A percentile compares a stretch with the other conserved stretches of the same genome.
Evolutionary conservation across 805 yeast species (phyloP).

Genomic region (Starmera dryadoides): DNA sequence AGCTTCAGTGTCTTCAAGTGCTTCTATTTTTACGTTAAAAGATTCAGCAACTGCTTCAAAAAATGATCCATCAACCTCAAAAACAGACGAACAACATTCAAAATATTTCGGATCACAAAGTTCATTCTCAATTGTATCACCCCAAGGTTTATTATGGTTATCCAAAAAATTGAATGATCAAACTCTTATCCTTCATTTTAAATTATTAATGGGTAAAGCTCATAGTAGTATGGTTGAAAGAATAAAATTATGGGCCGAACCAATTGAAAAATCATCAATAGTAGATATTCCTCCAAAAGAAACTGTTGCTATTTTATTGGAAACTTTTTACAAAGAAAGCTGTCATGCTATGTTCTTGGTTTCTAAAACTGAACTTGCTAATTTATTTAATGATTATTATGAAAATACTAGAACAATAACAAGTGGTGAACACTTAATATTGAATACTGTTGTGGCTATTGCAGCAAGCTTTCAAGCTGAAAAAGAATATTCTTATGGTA

Average conservation of each 20-base stretch:
- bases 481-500: conserved; percentile 3
- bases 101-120: conserved; percentile 18
- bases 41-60: not conserved
- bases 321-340: conserved; percentile 6
- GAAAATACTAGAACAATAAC: conserved; percentile 5
- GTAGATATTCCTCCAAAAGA: conserved; percentile 25
- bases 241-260: conserved; percentile 26
- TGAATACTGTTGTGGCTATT: conserved; percentile 23
- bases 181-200: conserved; percentile 14
- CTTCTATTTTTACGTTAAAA: conserved; percentile 1
- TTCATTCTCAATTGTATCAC: conserved; percentile 31
- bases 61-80: too few species aligned
- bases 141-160: conserved; percentile 35
- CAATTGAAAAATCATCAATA: conserved; percentile 20
- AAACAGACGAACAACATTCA: conserved; percentile 3
- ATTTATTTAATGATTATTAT: conserved; percentile 14
- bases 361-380: conserved; percentile 9
- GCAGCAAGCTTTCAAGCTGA: conserved; percentile 8
- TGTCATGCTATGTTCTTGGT: conserved; percentile 6
- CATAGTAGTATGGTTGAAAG: conserved; percentile 12
- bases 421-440: conserved; percentile 25
- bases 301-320: conserved; percentile 11
- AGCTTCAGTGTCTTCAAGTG: too few species aligned
- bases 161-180: conserved; percentile 13
- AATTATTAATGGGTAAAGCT: conserved; percentile 13